Conservation (phyloP, 768 basidiomycete species). For the Pleurotus pulmonarius region DNA sequence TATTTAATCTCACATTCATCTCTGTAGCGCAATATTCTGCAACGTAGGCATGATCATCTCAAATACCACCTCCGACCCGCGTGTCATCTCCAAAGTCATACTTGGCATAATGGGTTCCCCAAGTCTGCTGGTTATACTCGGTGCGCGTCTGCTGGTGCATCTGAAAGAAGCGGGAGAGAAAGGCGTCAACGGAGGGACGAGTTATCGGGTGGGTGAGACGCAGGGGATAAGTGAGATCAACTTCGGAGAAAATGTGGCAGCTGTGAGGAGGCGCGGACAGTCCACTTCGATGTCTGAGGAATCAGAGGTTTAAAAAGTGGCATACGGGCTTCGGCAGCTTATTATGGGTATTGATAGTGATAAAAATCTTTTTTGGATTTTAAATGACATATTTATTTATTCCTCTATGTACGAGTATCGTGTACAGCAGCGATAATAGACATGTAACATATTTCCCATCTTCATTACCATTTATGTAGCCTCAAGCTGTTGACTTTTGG, state of each 20-base stretch:
- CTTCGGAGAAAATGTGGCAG: neutral
- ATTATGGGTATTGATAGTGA: too few relatives aligned
- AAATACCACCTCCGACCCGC: slow-evolving; percentile 2
- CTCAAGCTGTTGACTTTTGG: too few relatives aligned
- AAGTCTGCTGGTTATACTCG: slow-evolving; percentile 1
- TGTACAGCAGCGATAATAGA: too few relatives aligned
- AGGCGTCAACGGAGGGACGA: neutral
- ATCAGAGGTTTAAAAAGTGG: too few relatives aligned
- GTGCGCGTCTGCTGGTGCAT: slow-evolving; percentile 1
- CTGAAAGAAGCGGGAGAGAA: slow-evolving; percentile 5
- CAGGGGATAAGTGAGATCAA: neutral
- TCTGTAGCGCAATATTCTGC: slow-evolving; percentile 2
- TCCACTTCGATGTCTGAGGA: too few relatives aligned
- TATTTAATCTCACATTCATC: neutral
- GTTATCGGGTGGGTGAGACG: neutral
- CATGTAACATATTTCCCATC: too few relatives aligned
- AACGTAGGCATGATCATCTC: slow-evolving; percentile 7
- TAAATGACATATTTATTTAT: too few relatives aligned
- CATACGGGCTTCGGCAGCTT: too few relatives aligned
- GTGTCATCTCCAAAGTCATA: slow-evolving; percentile 1
- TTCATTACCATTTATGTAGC: too few relatives aligned
- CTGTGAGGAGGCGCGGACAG: too few relatives aligned
- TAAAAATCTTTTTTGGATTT: too few relatives aligned
- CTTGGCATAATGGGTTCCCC: slow-evolving; percentile 3
- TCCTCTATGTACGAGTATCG: too few relatives aligned